Base-by-base conservation (phyloP, 148 eudicot genomes). In the Selenicereus undatus region DNA sequence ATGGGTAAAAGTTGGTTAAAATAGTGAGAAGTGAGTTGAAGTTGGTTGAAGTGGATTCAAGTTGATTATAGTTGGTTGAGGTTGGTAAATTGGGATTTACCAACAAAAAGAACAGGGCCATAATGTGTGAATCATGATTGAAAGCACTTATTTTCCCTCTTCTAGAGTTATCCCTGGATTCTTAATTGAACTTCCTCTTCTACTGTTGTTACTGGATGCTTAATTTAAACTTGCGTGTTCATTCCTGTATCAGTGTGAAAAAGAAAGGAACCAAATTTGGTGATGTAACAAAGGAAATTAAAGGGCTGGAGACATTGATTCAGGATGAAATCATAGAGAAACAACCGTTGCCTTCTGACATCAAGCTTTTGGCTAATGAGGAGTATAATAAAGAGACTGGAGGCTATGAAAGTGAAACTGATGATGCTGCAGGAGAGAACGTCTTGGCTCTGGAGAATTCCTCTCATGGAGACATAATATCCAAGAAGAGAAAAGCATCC, bases 401-500 rank as follows among this genome's bases (percentile, higher is more conserved):
- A 45, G 91, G 87, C 74, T 84, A 88, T 76, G 80, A 76, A 79
- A 89, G 87, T 88, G 91, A 87, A 84, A 11, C 73, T 69, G 88
- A 86, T 54, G 86, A 86, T 73, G 86, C 83, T 73, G 76, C 68
- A 68, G 64, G 72, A 74, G 72, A 81, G 76, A 60, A 77, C 66
- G 27, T 16, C 71, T 78, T 79, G 71, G 83, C 70, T 29, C 84
- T 76, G 60, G 86, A 84, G 42, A 82, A 56, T 68, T 73, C 79
- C 32, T 68, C 84, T 27, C 83, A 77, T 45, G 45, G 81, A 78
- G 82, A 85, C 76, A 78, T 77, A 24, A 72, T 60, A 64, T 81
- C 88, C 69, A 94, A 86, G 85, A 91, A 94, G 85, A 86, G 95
- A 86, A 94, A 94, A 88, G 89, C 91, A 39, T 76, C 88, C n/a